These are phyloP conservation scores for Mycotypha africana DNA, from an alignment of 371 early-diverging fungal genomes.

Conservation along the genomic window DNA sequence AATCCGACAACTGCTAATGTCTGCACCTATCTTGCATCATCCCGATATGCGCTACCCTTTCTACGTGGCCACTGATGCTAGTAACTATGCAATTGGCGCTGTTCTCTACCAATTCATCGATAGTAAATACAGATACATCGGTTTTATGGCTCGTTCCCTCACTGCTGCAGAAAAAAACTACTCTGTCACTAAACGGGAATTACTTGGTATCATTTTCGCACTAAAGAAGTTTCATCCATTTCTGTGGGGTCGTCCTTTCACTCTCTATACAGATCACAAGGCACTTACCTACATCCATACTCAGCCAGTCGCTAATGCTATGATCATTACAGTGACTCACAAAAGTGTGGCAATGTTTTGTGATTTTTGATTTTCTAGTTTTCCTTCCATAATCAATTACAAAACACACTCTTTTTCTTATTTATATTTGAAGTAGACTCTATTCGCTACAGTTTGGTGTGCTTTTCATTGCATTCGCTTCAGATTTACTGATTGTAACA, in stretches of 20 bases:
- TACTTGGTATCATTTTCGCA: constrained; percentile 11
- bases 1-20: background rate
- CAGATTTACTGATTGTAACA: too few relatives aligned
- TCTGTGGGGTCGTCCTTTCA: constrained; percentile 22
- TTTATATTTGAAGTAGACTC: too few relatives aligned
- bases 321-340: too few relatives aligned
- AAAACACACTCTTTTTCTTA: too few relatives aligned
- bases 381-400: too few relatives aligned
- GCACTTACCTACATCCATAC: constrained; percentile 7
- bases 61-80: constrained; percentile 36
- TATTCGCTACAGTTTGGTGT: too few relatives aligned
- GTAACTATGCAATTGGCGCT: constrained; percentile 30
- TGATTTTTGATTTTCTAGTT: too few relatives aligned
- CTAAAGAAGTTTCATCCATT: constrained; percentile 25
- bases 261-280: constrained; percentile 13
- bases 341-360: too few relatives aligned
- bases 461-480: too few relatives aligned
- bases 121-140: constrained; percentile 9
- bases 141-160: constrained; percentile 9
- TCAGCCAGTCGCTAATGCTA: constrained; percentile 5
- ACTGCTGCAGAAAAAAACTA: background rate
- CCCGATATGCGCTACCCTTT: constrained; percentile 24
- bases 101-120: constrained; percentile 18
- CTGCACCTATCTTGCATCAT: constrained; percentile 3
- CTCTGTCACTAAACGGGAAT: background rate